Evolutionary conservation across 2,329 filamentous ascomycete genomes (phyloP).

Genomic region (Acephala macrosclerotiorum): DNA sequence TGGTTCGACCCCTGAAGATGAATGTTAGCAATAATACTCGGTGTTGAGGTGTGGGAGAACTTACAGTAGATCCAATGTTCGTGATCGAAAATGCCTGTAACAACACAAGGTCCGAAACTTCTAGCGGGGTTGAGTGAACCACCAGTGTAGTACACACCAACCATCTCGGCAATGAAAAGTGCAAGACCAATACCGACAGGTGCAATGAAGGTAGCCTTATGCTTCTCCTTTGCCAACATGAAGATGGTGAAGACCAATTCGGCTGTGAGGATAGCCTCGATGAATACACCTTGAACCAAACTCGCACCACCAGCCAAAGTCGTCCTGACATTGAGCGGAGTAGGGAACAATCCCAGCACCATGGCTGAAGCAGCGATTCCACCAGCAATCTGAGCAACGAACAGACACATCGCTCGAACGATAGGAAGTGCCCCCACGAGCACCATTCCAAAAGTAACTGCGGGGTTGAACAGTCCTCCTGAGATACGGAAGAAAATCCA

Average conservation of each 20-base stretch:
- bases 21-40: not conserved
- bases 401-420: slow-evolving; percentile 43
- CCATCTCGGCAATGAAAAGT: slow-evolving; percentile 56
- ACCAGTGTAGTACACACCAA: slow-evolving; percentile 49
- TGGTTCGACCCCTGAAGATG: slow-evolving; percentile 53
- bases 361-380: slow-evolving; percentile 50
- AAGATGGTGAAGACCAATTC: slow-evolving; percentile 58
- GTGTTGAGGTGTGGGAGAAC: slow-evolving; percentile 12
- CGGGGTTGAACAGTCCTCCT: slow-evolving; percentile 60
- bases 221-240: slow-evolving; percentile 52
- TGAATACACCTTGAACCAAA: slow-evolving; percentile 55
- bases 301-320: slow-evolving; percentile 50
- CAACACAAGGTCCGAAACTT: slow-evolving; percentile 56
- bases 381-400: slow-evolving; percentile 46
- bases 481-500: slow-evolving; percentile 62
- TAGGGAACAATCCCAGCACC: slow-evolving; percentile 47
- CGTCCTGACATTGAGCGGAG: slow-evolving; percentile 48
- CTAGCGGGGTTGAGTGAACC: slow-evolving; percentile 55
- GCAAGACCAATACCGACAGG: slow-evolving; percentile 56
- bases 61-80: slow-evolving; percentile 58
- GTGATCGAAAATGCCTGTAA: slow-evolving; percentile 50
- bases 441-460: slow-evolving; percentile 49
- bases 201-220: slow-evolving; percentile 56
- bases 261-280: slow-evolving; percentile 57
- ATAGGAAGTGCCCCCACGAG: slow-evolving; percentile 45